Evolutionary conservation across 73 alveolate genomes (phyloP).

Genomic region (Paramecium pentaurelia): DNA sequence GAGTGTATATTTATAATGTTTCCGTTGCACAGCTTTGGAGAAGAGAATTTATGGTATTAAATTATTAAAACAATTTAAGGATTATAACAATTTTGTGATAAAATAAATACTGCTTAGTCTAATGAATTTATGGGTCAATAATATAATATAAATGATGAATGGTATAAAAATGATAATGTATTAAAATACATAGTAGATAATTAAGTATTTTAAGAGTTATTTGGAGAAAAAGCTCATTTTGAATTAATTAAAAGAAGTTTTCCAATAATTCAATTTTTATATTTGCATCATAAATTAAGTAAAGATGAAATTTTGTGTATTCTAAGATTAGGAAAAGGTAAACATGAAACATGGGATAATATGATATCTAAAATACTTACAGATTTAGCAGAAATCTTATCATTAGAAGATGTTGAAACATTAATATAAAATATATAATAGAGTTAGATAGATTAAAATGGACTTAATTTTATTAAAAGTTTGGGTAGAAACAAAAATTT

Average conservation of each 20-base stretch:
- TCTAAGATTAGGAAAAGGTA: conserved; percentile 1
- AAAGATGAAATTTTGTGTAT: background rate
- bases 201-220: background rate
- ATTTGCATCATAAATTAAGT: background rate
- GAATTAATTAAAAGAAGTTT: conserved; percentile 22
- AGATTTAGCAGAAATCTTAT: conserved; percentile 29
- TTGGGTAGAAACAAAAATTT: background rate
- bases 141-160: background rate
- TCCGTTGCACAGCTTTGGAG: background rate
- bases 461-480: background rate
- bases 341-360: conserved; percentile 36
- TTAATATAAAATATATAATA: background rate
- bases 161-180: conserved; percentile 21
- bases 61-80: background rate
- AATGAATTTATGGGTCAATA: background rate
- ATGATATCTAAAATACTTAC: background rate
- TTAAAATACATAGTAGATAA: background rate
- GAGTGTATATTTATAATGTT: background rate
- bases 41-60: background rate
- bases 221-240: conserved; percentile 47
- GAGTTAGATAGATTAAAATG: background rate
- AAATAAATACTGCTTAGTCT: background rate
- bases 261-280: background rate
- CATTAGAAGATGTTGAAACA: background rate
- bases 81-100: conserved; percentile 18